A percentile compares a stretch with the other conserved stretches of the same genome.
These are phyloP conservation scores for Conticribra guillardii DNA, from an alignment of 108 stramenopile species.

Conservation along the genomic window DNA sequence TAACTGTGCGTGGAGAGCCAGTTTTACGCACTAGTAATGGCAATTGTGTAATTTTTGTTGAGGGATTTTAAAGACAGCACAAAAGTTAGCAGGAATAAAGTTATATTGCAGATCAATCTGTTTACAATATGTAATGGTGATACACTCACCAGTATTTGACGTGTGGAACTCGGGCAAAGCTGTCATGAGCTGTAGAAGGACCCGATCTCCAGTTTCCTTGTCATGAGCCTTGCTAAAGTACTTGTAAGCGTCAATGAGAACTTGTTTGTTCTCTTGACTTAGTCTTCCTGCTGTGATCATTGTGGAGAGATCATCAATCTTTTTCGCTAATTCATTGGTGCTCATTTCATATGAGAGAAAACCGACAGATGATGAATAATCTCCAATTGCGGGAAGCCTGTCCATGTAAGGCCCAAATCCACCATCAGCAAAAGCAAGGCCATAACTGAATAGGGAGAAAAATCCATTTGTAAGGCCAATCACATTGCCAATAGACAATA, in stretches of 20 bases:
- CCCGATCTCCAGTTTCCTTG: slow-evolving; percentile 27
- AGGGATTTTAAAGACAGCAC: too few species aligned
- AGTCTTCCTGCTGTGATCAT: slow-evolving; percentile 63
- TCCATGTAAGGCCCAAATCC: slow-evolving; percentile 35
- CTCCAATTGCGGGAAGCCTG: slow-evolving; percentile 12
- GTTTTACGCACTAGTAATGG: slow-evolving; percentile 40
- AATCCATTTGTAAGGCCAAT: slow-evolving; percentile 48
- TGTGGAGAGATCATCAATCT: slow-evolving; percentile 64
- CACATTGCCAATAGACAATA: slow-evolving; percentile 39
- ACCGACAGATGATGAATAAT: slow-evolving; percentile 41
- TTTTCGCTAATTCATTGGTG: slow-evolving; percentile 7
- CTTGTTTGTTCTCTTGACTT: slow-evolving; percentile 36
- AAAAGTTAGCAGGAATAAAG: too few species aligned
- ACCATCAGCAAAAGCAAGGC: too few species aligned
- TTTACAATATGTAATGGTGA: background rate
- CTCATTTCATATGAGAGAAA: slow-evolving; percentile 18
- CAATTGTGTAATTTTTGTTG: background rate
- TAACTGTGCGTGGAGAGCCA: slow-evolving; percentile 28
- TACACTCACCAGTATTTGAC: slow-evolving; percentile 33
- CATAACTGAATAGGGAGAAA: slow-evolving; percentile 43
- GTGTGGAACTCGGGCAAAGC: slow-evolving; percentile 60
- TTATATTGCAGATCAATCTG: background rate
- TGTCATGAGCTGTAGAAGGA: slow-evolving; percentile 35
- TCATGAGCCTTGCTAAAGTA: slow-evolving; percentile 28
- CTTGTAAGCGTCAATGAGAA: slow-evolving; percentile 30